Evolutionary conservation across 2,329 filamentous ascomycete species (phyloP).

Genomic region (Talaromyces pinophilus): DNA sequence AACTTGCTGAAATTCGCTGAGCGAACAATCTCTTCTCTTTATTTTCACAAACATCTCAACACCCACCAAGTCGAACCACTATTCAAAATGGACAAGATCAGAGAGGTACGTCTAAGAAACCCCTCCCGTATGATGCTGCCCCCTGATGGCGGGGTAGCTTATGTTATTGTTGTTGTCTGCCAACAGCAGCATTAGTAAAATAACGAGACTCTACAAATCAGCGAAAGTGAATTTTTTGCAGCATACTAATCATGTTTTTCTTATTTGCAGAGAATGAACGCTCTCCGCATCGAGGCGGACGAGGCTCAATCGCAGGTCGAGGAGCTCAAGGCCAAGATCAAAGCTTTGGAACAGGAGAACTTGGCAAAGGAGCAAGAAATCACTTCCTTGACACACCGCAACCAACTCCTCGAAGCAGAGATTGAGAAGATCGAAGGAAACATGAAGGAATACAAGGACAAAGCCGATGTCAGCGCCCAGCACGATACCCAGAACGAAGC

Average conservation of each 20-base stretch:
- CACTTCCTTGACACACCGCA: constrained; percentile 93
- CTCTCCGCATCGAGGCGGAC: constrained; percentile 91
- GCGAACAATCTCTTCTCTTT: constrained; percentile 30
- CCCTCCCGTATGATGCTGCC: constrained; percentile 25
- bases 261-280: constrained; percentile 78
- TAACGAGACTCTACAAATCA: neutral
- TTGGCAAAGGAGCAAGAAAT: constrained; percentile 97
- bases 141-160: constrained; percentile 45
- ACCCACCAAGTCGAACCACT: constrained; percentile 33
- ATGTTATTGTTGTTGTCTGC: constrained; percentile 28
- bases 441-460: constrained; percentile 84
- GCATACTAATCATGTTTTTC: constrained; percentile 15
- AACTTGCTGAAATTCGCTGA: constrained; percentile 38
- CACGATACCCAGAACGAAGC: constrained; percentile 88
- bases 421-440: constrained; percentile 86
- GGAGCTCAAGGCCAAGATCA: constrained; percentile 84
- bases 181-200: constrained; percentile 11
- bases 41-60: constrained; percentile 32
- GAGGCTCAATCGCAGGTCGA: constrained; percentile 78
- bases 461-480: constrained; percentile 77
- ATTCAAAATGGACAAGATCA: constrained; percentile 66
- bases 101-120: constrained; percentile 19
- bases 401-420: constrained; percentile 82
- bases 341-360: constrained; percentile 90
- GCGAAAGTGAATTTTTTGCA: neutral